A percentile compares a stretch with the other conserved stretches of the same genome.
These are phyloP conservation scores for Recurvomyces mirabilis DNA, from an alignment of 495 filamentous ascomycete species.

Conservation along the genomic window DNA sequence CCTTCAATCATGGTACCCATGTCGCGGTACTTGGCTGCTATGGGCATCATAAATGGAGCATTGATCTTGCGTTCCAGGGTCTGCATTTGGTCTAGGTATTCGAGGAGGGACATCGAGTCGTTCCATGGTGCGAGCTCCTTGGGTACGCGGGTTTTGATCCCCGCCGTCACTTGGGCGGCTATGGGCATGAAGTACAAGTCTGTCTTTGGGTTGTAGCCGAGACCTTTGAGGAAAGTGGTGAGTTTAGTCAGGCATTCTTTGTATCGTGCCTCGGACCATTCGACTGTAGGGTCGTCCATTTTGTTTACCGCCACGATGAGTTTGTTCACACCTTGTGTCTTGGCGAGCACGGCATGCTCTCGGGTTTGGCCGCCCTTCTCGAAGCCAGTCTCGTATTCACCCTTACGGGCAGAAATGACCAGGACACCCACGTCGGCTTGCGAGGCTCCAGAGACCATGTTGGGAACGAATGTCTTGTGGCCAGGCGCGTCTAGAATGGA, in stretches of 20 bases:
- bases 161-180: conserved; percentile 70
- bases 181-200: conserved; percentile 95
- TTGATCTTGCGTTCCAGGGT: conserved; percentile 90
- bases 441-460: conserved; percentile 63
- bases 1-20: conserved; percentile 97
- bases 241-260: conserved; percentile 88
- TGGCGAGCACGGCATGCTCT: conserved; percentile 92
- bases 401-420: conserved; percentile 93
- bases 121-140: conserved; percentile 72
- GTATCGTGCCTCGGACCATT: conserved; percentile 88
- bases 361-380: conserved; percentile 96
- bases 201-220: conserved; percentile 84
- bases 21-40: conserved; percentile 89
- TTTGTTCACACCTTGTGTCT: conserved; percentile 96
- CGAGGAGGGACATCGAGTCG: conserved; percentile 82
- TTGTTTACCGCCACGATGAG: conserved; percentile 92
- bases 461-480: conserved; percentile 27
- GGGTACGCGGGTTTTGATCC: conserved; percentile 80
- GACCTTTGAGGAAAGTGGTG: conserved; percentile 69
- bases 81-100: conserved; percentile 85
- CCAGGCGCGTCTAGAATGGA: conserved; percentile 89
- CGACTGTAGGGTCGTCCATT: conserved; percentile 94
- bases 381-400: conserved; percentile 99
- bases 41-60: conserved; percentile 98
- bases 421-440: conserved; percentile 94